These are phyloP conservation scores for Boletus sp. DNA, from an alignment of 1,284 basidiomycete species.

Conservation along the genomic window DNA sequence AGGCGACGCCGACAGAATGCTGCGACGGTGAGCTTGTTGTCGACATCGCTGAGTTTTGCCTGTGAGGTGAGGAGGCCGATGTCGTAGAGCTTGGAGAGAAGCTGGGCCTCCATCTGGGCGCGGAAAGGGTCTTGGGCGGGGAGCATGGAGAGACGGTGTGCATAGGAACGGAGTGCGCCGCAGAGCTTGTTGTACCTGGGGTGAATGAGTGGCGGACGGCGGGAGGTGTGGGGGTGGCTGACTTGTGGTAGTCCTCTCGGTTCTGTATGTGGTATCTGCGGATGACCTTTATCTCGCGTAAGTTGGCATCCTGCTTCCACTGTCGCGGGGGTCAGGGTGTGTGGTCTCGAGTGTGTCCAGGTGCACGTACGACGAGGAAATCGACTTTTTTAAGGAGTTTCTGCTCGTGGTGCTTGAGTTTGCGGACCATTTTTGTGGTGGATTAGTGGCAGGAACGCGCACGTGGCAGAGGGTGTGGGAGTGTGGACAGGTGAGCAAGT, in stretches of 20 bases:
- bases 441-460: slow-evolving; percentile 14
- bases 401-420: slow-evolving; percentile 92
- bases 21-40: slow-evolving; percentile 93
- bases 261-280: slow-evolving; percentile 93
- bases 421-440: slow-evolving; percentile 64
- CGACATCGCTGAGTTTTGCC: slow-evolving; percentile 86
- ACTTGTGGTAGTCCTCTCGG: slow-evolving; percentile 96
- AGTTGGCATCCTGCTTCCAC: slow-evolving; percentile 96
- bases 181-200: slow-evolving; percentile 92
- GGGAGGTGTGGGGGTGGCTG: slow-evolving; percentile 17
- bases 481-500: slow-evolving; percentile 21
- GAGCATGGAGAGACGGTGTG: slow-evolving; percentile 84
- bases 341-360: not conserved
- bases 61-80: slow-evolving; percentile 84
- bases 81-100: slow-evolving; percentile 95
- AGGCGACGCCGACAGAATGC: slow-evolving; percentile 90
- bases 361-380: slow-evolving; percentile 73
- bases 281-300: slow-evolving; percentile 93
- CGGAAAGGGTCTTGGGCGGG: slow-evolving; percentile 91
- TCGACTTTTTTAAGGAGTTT: slow-evolving; percentile 94
- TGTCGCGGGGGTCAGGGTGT: slow-evolving; percentile 33
- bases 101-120: slow-evolving; percentile 76
- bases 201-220: slow-evolving; percentile 4
- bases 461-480: slow-evolving; percentile 32
- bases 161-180: slow-evolving; percentile 81